A percentile compares a stretch with the other conserved stretches of the same genome.
These are phyloP conservation scores for Singerocomus inundabilis DNA, from an alignment of 1,284 basidiomycete genomes.

Conservation along the genomic window DNA sequence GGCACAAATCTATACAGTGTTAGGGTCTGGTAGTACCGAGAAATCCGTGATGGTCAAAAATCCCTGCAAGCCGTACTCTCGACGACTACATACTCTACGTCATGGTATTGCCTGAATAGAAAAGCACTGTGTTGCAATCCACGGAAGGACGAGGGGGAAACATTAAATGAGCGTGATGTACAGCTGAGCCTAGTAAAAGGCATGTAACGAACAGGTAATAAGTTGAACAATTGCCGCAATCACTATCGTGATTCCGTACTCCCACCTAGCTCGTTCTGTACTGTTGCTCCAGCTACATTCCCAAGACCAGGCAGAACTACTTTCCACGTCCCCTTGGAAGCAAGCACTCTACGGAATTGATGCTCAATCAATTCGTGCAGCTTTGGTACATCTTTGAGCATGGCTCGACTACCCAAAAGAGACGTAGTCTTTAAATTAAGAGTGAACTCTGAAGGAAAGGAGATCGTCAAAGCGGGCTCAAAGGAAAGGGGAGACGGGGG, in stretches of 20 bases:
- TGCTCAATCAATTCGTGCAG: constrained; percentile 78
- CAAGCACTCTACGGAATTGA: constrained; percentile 61
- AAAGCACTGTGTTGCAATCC: background rate
- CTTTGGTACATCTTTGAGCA: constrained; percentile 81
- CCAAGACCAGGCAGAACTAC: constrained; percentile 65
- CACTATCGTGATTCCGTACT: constrained; percentile 2
- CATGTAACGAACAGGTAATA: background rate
- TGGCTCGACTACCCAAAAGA: constrained; percentile 78
- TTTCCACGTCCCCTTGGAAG: constrained; percentile 65
- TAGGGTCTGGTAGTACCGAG: background rate
- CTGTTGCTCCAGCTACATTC: constrained; percentile 43
- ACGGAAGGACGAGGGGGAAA: background rate
- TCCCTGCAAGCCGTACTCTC: background rate
- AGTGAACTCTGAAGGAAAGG: constrained; percentile 62
- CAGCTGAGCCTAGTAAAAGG: constrained; percentile 5
- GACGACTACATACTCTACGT: background rate
- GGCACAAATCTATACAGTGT: too few relatives aligned
- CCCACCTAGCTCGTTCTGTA: constrained; percentile 33
- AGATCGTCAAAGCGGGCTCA: constrained; percentile 56
- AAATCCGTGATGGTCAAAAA: background rate
- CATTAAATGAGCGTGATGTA: constrained; percentile 4
- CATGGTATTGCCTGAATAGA: background rate
- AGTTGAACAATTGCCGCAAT: background rate
- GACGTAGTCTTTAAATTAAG: constrained; percentile 73
- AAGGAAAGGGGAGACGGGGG: constrained; percentile 49